Evolutionary conservation across 2,329 filamentous ascomycete species (phyloP), one percentile per base, ranked within the genome.

Genomic region (Knoxdaviesia capensis): DNA sequence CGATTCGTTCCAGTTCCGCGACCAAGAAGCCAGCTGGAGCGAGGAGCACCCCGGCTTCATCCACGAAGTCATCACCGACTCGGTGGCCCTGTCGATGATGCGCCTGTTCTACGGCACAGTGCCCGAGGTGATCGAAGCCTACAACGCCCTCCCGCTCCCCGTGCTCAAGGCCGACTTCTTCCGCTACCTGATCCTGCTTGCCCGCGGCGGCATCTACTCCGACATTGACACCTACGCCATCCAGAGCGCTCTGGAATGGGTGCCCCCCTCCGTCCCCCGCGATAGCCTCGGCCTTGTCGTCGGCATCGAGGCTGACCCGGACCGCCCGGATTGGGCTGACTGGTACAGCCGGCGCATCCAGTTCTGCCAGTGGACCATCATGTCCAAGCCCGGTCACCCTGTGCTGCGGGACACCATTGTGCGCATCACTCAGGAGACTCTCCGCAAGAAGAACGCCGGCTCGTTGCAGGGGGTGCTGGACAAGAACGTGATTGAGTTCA

Each of bases 291-390:
- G 90, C 7, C 68, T 98, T 48, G 78, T 98, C 35, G 70, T 96
- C 52, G 90, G 90, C 45, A 94, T 98, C 49, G 90, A 98, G 63
- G 90, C 90, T 5, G 90, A 98, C 55, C 86, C 90, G 0, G 86
- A 96, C 58, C 75, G 90, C 39, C 72, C 74, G 4, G 90, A 98
- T 57, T 98, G 90, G 90, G 71, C 75, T 34, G 67, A 94, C 1
- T 96, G 88, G 90, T 98, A 96, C 65, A 90, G 85, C 48, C 80
- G 90, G 45, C 75, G 88, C 48, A 87, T 98, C 46, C 90, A 96
- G 57, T 96, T 98, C 60, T 98, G 90, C 62, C 90, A 98, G 59
- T 98, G 90, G 90, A 98, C 90, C 1, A 94, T 98, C 48, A 88
- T 96, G 59, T 67, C 82, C 44, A 98, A 98, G 60, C 81, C 88